phyloP scores from a whole-genome alignment of 345 rosid genomes.

The Hibiscus syriacus region DNA sequence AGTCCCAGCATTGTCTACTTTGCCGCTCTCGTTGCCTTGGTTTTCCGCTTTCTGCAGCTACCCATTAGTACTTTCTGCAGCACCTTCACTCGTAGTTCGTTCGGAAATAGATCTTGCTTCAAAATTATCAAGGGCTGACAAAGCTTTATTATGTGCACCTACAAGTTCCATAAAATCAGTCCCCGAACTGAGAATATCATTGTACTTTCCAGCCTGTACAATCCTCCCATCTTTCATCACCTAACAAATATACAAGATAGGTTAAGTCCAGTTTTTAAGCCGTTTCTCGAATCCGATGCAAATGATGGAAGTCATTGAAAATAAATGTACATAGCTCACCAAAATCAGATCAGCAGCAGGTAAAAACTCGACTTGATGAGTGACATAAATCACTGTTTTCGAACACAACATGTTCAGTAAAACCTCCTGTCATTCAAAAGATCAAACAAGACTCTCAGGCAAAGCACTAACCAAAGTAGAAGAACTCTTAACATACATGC shows the following conservation, averaged over 20 bases:
- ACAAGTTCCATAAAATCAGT: constrained; percentile 72
- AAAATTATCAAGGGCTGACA: constrained; percentile 38
- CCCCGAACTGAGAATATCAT: constrained; percentile 50
- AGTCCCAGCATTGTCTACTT: constrained; percentile 32
- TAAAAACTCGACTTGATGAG: constrained; percentile 60
- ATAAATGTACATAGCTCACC: constrained; percentile 25
- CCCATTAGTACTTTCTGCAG: neutral
- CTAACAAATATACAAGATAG: constrained; percentile 23
- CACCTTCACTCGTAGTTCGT: constrained; percentile 16
- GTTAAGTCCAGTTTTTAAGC: neutral
- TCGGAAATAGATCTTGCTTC: constrained; percentile 24
- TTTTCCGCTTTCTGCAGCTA: too few relatives aligned
- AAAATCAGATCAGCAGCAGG: constrained; percentile 60
- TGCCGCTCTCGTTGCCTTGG: constrained; percentile 21
- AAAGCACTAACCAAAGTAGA: neutral
- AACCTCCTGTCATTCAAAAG: constrained; percentile 36
- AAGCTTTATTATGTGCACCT: constrained; percentile 63
- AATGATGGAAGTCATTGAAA: neutral
- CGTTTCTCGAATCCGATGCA: neutral
- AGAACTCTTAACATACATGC: neutral
- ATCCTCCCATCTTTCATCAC: constrained; percentile 84
- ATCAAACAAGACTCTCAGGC: neutral
- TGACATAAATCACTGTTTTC: constrained; percentile 56
- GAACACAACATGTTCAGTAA: constrained; percentile 37
- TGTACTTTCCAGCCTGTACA: constrained; percentile 60